A percentile compares a stretch with the other conserved stretches of the same genome.
Evolutionary conservation across 192 early-diverging fungal species (phyloP).

Genomic region (Podila clonocystis): DNA sequence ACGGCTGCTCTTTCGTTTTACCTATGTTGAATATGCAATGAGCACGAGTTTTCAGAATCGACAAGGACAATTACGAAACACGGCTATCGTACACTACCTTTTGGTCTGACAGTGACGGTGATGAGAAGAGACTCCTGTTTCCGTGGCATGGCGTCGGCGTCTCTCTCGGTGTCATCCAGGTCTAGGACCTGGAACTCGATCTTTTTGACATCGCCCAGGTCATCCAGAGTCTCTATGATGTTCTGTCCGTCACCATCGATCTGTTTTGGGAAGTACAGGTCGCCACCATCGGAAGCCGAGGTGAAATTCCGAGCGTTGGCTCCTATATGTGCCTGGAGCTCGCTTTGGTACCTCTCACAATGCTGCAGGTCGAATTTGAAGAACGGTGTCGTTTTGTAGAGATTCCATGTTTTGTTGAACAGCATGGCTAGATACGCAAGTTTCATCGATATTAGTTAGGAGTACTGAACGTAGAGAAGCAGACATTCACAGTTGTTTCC

Average conservation of each 20-base stretch:
- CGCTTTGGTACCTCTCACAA: conserved; percentile 12
- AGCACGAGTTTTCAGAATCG: not conserved
- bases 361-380: conserved; percentile 18
- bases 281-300: conserved; percentile 4
- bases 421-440: conserved; percentile 3
- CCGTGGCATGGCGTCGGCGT: not conserved
- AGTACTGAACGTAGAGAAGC: not conserved
- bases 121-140: conserved; percentile 11
- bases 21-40: conserved; percentile 2
- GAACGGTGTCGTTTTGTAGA: conserved; percentile 41
- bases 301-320: conserved; percentile 29
- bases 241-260: conserved; percentile 29
- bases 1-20: conserved; percentile 19
- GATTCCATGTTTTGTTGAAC: conserved; percentile 43
- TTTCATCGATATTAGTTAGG: not conserved
- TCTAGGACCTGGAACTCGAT: conserved; percentile 13
- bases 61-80: too few relatives aligned
- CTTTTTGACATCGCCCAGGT: conserved; percentile 28
- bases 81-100: too few relatives aligned
- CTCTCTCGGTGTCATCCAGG: conserved; percentile 4
- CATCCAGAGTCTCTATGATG: conserved; percentile 22
- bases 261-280: conserved; percentile 23
- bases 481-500: not conserved
- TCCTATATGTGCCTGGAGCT: conserved; percentile 29
- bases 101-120: conserved; percentile 32